Evolutionary conservation across 257 asterid species (phyloP), one percentile per base, ranked within the genome.

Genomic region (Craterostigma plantagineum): DNA sequence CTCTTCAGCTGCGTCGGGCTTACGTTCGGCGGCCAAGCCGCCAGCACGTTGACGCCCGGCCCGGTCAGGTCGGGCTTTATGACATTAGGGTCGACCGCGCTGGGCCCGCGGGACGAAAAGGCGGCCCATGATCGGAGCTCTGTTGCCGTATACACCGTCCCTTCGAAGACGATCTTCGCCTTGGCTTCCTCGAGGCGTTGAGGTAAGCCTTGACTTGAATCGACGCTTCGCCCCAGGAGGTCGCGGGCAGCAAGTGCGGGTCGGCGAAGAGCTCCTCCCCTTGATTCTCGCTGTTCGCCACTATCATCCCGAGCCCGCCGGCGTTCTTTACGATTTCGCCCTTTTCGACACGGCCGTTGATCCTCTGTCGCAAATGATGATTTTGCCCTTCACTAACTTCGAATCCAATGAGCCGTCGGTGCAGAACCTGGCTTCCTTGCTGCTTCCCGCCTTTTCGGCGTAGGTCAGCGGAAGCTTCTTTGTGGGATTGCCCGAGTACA

Each of bases 81-180:
- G 12, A 72, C 61, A 11, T 70, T 68, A 0, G 82, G 76, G 3
- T 54, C 66, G 13, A 71, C 30, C 6, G 37, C 13, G 44, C 76
- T 77, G 2, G 96, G 96, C 8, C 93, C 90, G 12, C 96, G 60
- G 2, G 96, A 74, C 16, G 93, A 79, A 50, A 84, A 84, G 5
- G 90, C 73, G 0, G 93, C n/a, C 90, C 72, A 77, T 56, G 1
- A 58, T 56, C 3, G 93, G 96, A 0, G 96, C 92, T 0, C 63
- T 92, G 2, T 51, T 57, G 23, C 49, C 58, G 46, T n/a, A n/a
- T 61, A 73, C 7, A 51, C 65, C 9, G 73, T 45, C 8, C 87
- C 93, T 27, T 38, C 23, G 17, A 77, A 79, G 33, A 13, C 48
- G 55, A 84, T 59, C 15, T 46, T 33, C 9, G 77, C 83, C 0